Percentiles rank a stretch among this genome's conserved stretches.
These are phyloP conservation scores for Talaromyces piceae DNA, from an alignment of 2,329 filamentous ascomycete species.

Conservation along the genomic window DNA sequence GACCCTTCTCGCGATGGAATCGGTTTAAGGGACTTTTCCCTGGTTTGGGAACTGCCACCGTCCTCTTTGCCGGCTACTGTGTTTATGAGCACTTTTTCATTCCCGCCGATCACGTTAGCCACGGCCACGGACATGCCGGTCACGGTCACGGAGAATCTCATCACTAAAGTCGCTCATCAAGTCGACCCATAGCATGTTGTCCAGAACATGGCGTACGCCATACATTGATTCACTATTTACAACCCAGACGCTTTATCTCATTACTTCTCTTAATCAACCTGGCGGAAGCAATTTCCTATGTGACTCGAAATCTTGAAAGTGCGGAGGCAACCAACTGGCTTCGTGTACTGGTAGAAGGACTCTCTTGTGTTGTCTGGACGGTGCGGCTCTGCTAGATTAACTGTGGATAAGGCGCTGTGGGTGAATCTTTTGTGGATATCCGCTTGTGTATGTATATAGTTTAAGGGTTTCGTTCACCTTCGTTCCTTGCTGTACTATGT, in stretches of 20 bases:
- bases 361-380: background rate
- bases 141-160: slow-evolving; percentile 39
- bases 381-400: slow-evolving; percentile 8
- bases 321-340: background rate
- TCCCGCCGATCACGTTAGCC: slow-evolving; percentile 55
- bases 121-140: slow-evolving; percentile 42
- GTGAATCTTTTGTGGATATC: slow-evolving; percentile 9
- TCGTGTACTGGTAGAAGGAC: background rate
- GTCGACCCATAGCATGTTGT: background rate
- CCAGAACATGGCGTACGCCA: background rate
- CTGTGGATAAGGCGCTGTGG: slow-evolving; percentile 14
- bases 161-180: slow-evolving; percentile 9
- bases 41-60: slow-evolving; percentile 83
- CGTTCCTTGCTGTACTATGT: background rate
- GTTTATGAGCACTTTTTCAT: slow-evolving; percentile 84
- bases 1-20: slow-evolving; percentile 80
- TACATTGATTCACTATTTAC: background rate
- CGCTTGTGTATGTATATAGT: slow-evolving; percentile 14
- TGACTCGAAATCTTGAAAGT: background rate
- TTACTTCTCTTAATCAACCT: background rate
- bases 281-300: background rate
- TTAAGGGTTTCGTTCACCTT: slow-evolving; percentile 3
- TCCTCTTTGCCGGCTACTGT: slow-evolving; percentile 85
- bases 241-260: background rate
- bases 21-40: slow-evolving; percentile 82